Base-by-base conservation (phyloP, 164 flowering plant species). In the Brasenia schreberi region DNA sequence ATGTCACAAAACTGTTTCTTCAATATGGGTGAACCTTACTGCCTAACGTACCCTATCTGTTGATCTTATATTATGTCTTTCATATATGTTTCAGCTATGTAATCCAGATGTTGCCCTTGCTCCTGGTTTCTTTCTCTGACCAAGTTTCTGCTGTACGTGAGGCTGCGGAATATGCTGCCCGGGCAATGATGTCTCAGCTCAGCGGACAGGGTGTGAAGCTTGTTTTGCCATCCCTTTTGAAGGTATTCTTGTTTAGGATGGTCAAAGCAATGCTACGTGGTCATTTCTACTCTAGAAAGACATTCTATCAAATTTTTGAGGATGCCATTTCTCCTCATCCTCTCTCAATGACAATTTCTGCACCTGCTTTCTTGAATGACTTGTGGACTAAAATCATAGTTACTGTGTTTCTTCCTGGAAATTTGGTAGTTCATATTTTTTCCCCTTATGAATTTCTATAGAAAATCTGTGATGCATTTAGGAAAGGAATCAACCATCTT, bases 181-280 rank as follows among this genome's bases (percentile, higher is more conserved):
- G 99, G 70, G 93, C 99, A 69, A 92, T 95, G 99, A 95, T 95
- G 99, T 87, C 99, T 65, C 92, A 92, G 67, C 96, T 95, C 59
- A 88, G 77, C 81, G 97, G 86, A 67, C 85, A 88, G 19, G 99
- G 99, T n/a, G 99, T 95, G 71, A 95, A 95, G 81, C 96, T 95
- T 73, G 87, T 95, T 49, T 92, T 95, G 62, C 99, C 99, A 44
- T 92, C 99, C 5, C 91, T 95, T 65, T 78, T 95, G n/a, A 95
- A 87, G 99, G 99, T 95, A 63, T 66, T 49, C 43, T 65, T 18
- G 0, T 33, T 56, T 64, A 65, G 0, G 5, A 12, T 43, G 43
- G 65, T 9, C 56, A 5, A 23, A 56, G 18, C 7, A 59, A 23
- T 56, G 27, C 43, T 64, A 62, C 43, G 18, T 65, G 27, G 27